phyloP scores from a whole-genome alignment of 2,329 filamentous ascomycete genomes.

The Aspergillus unguis region DNA sequence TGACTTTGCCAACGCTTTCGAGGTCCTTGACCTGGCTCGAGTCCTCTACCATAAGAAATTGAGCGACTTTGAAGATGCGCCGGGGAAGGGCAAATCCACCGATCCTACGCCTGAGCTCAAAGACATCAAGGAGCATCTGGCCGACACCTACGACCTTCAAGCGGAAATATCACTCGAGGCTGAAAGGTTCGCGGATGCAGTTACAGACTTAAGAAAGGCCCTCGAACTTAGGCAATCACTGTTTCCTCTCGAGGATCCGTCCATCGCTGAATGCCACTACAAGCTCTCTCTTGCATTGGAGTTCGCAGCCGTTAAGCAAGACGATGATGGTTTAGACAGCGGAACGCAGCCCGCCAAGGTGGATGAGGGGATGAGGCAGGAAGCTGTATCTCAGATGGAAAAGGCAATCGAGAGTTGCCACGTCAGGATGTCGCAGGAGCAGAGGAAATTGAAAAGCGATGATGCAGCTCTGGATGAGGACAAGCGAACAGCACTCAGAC shows the following conservation, averaged over 20 bases:
- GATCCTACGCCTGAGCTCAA: slow-evolving; percentile 42
- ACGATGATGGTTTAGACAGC: slow-evolving; percentile 27
- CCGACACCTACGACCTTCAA: slow-evolving; percentile 89
- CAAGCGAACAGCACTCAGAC: slow-evolving; percentile 39
- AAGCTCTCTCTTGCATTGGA: slow-evolving; percentile 94
- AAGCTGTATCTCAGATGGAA: slow-evolving; percentile 59
- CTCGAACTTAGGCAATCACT: slow-evolving; percentile 76
- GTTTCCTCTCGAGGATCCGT: slow-evolving; percentile 74
- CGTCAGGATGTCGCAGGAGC: slow-evolving; percentile 53
- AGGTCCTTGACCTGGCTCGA: slow-evolving; percentile 61
- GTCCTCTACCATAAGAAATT: slow-evolving; percentile 58
- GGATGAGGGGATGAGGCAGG: slow-evolving; percentile 55
- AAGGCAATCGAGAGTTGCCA: slow-evolving; percentile 58
- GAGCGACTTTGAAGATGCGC: slow-evolving; percentile 45
- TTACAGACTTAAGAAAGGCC: slow-evolving; percentile 74
- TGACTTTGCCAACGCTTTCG: slow-evolving; percentile 62
- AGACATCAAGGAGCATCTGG: slow-evolving; percentile 78
- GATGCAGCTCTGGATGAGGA: slow-evolving; percentile 40
- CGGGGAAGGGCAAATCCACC: slow-evolving; percentile 49
- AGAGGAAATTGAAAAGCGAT: slow-evolving; percentile 40
- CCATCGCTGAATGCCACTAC: slow-evolving; percentile 92
- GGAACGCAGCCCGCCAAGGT: slow-evolving; percentile 42
- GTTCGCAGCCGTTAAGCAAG: slow-evolving; percentile 73
- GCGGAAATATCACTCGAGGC: slow-evolving; percentile 97
- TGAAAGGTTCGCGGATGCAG: slow-evolving; percentile 85